phyloP scores from a whole-genome alignment of 2,329 filamentous ascomycete genomes.

The Cercospora zeina region DNA sequence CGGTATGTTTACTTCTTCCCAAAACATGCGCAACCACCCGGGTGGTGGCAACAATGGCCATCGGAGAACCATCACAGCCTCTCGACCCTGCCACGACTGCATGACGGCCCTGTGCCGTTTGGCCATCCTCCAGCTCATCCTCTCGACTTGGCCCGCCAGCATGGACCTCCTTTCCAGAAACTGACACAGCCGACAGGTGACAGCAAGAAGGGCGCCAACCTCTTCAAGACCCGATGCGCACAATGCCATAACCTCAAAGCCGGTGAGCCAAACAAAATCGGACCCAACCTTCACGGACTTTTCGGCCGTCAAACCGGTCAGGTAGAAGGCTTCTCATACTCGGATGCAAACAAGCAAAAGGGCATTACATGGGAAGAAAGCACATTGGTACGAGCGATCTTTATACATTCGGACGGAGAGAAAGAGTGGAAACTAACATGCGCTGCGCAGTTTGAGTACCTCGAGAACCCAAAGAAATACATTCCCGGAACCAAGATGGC shows the following conservation, averaged over 20 bases:
- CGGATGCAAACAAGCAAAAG: slow-evolving; percentile 99
- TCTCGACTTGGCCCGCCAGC: neutral
- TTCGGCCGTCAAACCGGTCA: slow-evolving; percentile 94
- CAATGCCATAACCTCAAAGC: slow-evolving; percentile 97
- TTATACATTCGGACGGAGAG: neutral
- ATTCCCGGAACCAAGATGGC: slow-evolving; percentile 99
- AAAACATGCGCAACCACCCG: neutral
- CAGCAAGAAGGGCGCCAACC: slow-evolving; percentile 91
- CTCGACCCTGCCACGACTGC: neutral
- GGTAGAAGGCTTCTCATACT: slow-evolving; percentile 93
- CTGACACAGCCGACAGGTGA: slow-evolving; percentile 63
- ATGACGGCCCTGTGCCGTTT: neutral
- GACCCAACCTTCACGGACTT: slow-evolving; percentile 93
- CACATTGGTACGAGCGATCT: slow-evolving; percentile 65
- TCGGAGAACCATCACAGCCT: neutral
- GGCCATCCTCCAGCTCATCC: neutral
- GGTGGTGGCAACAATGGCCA: neutral
- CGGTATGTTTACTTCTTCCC: slow-evolving; percentile 36
- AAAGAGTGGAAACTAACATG: slow-evolving; percentile 19
- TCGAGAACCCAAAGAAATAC: slow-evolving; percentile 99
- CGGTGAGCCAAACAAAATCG: slow-evolving; percentile 94
- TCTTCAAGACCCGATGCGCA: slow-evolving; percentile 98
- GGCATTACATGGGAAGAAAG: slow-evolving; percentile 84
- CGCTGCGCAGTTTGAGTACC: slow-evolving; percentile 77
- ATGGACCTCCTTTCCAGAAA: neutral